Evolutionary conservation across 192 early-diverging fungal genomes (phyloP).

Genomic region (Rhizophagus prolifer): DNA sequence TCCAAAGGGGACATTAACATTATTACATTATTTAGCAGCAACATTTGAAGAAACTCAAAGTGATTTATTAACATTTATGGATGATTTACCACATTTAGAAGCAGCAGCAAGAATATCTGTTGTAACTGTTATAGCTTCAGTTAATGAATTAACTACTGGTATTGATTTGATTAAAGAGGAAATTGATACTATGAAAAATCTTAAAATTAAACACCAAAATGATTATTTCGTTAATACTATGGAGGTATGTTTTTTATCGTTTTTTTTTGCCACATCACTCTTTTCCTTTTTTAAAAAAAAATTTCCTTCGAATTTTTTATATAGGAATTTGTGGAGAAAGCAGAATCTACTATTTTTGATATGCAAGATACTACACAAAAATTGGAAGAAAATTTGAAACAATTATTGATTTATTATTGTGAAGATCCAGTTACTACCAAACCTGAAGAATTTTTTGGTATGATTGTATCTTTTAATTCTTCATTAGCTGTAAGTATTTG

Average conservation of each 20-base stretch:
- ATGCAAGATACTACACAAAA: conserved; percentile 40
- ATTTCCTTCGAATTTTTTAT: conserved; percentile 4
- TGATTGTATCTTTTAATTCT: conserved; percentile 48
- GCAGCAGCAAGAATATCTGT: conserved; percentile 52
- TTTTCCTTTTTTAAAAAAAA: background rate
- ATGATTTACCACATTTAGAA: conserved; percentile 55
- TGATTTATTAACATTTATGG: conserved; percentile 45
- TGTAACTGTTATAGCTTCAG: conserved; percentile 47
- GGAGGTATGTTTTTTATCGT: conserved; percentile 43
- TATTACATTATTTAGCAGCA: conserved; percentile 55
- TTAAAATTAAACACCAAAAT: conserved; percentile 40
- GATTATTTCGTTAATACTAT: conserved; percentile 51
- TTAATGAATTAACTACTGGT: conserved; percentile 43
- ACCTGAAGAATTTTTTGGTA: conserved; percentile 58
- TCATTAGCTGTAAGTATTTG: conserved; percentile 45
- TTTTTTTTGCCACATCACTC: background rate
- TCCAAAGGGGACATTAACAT: conserved; percentile 44
- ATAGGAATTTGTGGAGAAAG: conserved; percentile 48
- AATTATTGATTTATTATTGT: conserved; percentile 51
- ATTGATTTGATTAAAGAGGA: conserved; percentile 50
- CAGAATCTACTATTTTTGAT: conserved; percentile 45
- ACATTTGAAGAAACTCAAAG: conserved; percentile 44
- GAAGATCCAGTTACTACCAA: conserved; percentile 51
- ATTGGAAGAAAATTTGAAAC: conserved; percentile 46
- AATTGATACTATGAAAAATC: conserved; percentile 34